Base-by-base conservation (phyloP, 768 basidiomycete genomes). In the Austroboletus eburneus region DNA sequence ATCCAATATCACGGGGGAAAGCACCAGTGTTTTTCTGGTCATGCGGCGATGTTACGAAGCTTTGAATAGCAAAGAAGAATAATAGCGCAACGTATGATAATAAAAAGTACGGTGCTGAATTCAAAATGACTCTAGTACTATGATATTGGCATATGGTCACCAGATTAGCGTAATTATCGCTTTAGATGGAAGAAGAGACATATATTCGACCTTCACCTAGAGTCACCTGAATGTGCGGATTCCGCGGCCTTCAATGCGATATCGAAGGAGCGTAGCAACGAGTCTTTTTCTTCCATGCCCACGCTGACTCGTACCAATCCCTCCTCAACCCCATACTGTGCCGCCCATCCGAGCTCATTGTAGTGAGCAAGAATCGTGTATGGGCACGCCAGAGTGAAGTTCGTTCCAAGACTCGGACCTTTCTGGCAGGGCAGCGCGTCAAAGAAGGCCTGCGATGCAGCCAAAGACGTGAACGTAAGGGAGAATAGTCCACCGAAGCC, bases 291-390 rank as follows among this genome's bases (percentile, higher is more conserved):
- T 68, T 98, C 95, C 76, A 92, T 73, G 8, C 95, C 95, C n/a
- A 96, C 82, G 53, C 87, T 92, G 25, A 98, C 78, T 48, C 95
- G 75, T 9, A 99, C 89, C 36, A 99, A 67, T 4, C 81, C 83
- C 43, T 71, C 71, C 58, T 95, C 90, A 12, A 99, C 90, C 17
- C 90, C 93, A 67, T 80, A 95, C 50, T 74, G 69, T 41, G 79
- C 83, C 14, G 94, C 95, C 95, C 95, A 99, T 30, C 87, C 89
- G 51, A 95, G 69, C 67, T 99, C 95, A 1, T 69, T 61, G 55
- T 81, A 97, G 65, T 98, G 95, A 30, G 90, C 95, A 21, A 99
- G 73, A 48, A 98, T 82, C 9, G 91, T 89, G 63, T 91, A 98
- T 21, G 94, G 95, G 55, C 84, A 93, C 25, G 92, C 91, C 24